Percentiles rank a stretch among this genome's conserved stretches.
phyloP scores from a whole-genome alignment of 257 asterid species.

The Fraxinus americana region DNA sequence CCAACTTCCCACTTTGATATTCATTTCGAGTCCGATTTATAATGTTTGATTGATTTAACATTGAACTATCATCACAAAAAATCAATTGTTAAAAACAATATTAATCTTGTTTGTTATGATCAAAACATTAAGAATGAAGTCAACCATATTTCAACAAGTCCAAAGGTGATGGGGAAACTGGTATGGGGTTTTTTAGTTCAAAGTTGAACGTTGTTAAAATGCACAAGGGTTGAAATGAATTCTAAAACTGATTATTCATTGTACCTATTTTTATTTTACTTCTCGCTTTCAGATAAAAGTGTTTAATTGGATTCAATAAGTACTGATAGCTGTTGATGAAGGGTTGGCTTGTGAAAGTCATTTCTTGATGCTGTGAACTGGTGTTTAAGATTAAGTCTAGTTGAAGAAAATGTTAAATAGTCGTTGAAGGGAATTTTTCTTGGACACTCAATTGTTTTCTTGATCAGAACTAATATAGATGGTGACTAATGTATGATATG shows the following conservation, averaged over 20 bases:
- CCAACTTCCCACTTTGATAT: no score
- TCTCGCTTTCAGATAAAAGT: neutral
- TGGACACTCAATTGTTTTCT: no score
- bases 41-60: no score
- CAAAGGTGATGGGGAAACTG: conserved; percentile 77
- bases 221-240: neutral
- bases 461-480: no score
- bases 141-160: no score
- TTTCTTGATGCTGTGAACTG: neutral
- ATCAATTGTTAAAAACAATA: no score
- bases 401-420: neutral
- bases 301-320: neutral
- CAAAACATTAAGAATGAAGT: no score
- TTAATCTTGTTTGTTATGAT: no score
- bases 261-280: conserved; percentile 18
- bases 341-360: conserved; percentile 7
- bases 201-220: conserved; percentile 11
- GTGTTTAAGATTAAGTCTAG: neutral
- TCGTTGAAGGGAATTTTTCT: neutral
- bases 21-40: no score
- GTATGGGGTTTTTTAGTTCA: conserved; percentile 40
- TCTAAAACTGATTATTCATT: no score
- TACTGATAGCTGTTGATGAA: conserved; percentile 23
- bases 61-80: no score
- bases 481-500: no score